phyloP scores from a whole-genome alignment of 257 asterid genomes.

The Fraxinus pennsylvanica region DNA sequence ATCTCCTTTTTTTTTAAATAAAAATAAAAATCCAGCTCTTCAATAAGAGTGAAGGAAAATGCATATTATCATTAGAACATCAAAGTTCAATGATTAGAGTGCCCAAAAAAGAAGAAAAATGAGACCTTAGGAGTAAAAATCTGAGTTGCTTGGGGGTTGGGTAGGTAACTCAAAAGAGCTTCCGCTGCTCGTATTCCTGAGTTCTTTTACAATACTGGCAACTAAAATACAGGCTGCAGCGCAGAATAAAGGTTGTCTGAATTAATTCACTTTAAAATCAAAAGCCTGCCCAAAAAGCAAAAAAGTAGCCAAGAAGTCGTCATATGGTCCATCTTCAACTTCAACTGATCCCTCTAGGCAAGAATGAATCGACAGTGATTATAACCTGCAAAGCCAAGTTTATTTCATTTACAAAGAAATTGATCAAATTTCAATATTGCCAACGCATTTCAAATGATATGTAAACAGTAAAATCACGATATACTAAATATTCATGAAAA shows the following conservation, averaged over 20 bases:
- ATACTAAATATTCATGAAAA: too few relatives aligned
- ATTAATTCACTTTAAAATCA: constrained; percentile 2
- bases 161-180: background rate
- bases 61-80: too few relatives aligned
- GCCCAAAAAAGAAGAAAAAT: too few relatives aligned
- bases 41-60: too few relatives aligned
- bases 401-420: background rate
- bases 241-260: background rate
- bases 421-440: background rate
- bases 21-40: too few relatives aligned
- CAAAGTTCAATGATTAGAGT: too few relatives aligned
- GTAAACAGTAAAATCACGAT: too few relatives aligned
- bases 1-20: too few relatives aligned
- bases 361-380: constrained; percentile 64
- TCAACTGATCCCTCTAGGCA: constrained; percentile 28
- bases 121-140: too few relatives aligned
- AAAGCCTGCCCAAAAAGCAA: constrained; percentile 8
- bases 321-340: constrained; percentile 5
- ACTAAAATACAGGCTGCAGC: constrained; percentile 13
- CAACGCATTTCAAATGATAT: too few relatives aligned
- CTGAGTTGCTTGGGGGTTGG: too few relatives aligned
- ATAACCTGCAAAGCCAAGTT: constrained; percentile 63
- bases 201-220: background rate
- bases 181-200: constrained; percentile 17
- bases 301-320: background rate